Conservation (phyloP, 148 eudicot genomes). For the Diospyros kaki region DNA sequence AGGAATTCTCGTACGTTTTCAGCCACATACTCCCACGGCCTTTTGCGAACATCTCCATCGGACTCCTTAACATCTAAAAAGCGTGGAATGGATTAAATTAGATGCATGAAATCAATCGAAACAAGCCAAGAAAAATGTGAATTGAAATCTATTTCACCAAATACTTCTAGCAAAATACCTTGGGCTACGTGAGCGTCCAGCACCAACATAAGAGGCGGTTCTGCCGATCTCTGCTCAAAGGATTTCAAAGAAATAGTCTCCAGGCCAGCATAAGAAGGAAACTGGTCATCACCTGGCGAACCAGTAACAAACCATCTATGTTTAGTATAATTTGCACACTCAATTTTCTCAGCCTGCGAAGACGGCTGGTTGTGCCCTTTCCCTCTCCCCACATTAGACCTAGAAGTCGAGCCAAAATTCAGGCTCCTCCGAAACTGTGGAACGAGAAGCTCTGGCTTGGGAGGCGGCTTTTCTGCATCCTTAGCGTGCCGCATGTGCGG, state of each 20-base stretch:
- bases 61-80: background rate
- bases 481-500: constrained; percentile 1
- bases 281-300: background rate
- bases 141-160: background rate
- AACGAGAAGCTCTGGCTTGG: background rate
- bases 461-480: background rate
- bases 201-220: background rate
- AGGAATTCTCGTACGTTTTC: constrained; percentile 12
- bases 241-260: background rate
- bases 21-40: constrained; percentile 16
- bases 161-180: background rate
- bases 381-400: background rate
- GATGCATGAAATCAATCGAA: background rate
- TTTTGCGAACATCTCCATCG: background rate
- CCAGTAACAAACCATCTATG: background rate
- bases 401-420: background rate
- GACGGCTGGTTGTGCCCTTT: background rate
- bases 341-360: background rate
- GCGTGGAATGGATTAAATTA: background rate
- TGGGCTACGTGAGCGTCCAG: background rate
- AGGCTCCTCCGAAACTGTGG: background rate
- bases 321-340: background rate
- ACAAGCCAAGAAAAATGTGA: background rate
- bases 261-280: background rate
- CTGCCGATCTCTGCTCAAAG: background rate